These are phyloP conservation scores for Puccinia coronata DNA, from an alignment of 1,284 basidiomycete genomes.

Conservation along the genomic window DNA sequence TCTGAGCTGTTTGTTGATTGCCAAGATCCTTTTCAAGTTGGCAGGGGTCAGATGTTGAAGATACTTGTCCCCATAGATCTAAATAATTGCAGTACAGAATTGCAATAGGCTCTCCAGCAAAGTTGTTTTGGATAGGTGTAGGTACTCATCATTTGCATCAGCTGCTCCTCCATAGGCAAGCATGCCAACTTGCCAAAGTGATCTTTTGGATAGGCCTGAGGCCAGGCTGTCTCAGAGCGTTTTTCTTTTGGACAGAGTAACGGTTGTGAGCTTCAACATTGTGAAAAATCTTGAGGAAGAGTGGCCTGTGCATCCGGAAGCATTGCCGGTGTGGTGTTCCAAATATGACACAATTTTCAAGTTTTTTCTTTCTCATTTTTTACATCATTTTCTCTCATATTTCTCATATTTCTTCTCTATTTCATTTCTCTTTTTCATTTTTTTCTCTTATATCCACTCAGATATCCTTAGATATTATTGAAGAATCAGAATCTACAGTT, in stretches of 20 bases:
- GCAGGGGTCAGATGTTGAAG: neutral
- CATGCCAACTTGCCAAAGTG: conserved; percentile 6
- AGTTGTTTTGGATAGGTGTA: neutral
- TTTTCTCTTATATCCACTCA: no score
- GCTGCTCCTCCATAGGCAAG: no score
- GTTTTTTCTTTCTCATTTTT: no score
- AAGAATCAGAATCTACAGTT: no score
- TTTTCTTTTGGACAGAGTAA: neutral
- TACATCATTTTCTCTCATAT: no score
- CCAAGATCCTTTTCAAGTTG: neutral
- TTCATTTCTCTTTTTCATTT: no score
- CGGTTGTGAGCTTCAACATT: neutral
- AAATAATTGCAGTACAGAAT: neutral
- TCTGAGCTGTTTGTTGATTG: neutral
- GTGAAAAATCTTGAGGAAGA: neutral
- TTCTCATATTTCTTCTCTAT: no score
- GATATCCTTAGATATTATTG: no score
- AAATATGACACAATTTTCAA: no score
- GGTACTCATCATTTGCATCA: conserved; percentile 1
- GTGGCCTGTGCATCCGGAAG: neutral
- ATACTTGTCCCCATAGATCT: neutral
- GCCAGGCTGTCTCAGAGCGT: neutral
- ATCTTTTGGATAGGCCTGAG: neutral
- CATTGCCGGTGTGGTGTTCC: no score
- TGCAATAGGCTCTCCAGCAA: neutral